phyloP scores from a whole-genome alignment of 164 flowering plant species.

The Berberis vulgaris region DNA sequence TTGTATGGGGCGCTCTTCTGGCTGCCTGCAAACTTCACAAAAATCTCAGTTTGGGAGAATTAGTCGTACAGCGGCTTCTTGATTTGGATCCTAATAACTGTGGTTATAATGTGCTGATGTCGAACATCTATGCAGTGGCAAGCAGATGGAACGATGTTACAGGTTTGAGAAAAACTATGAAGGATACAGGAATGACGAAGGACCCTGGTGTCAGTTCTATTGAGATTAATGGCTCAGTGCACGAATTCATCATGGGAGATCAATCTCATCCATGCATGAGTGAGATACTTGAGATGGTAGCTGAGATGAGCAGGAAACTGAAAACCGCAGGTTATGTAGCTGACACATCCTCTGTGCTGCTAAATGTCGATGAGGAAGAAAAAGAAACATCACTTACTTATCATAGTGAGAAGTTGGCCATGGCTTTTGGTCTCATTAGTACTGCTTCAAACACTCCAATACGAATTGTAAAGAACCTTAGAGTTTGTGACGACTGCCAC shows the following conservation, averaged over 20 bases:
- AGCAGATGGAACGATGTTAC: conserved; percentile 48
- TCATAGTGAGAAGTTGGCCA: conserved; percentile 51
- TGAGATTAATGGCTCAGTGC: conserved; percentile 36
- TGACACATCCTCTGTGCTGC: conserved; percentile 28
- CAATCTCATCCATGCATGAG: conserved; percentile 20
- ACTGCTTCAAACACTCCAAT: conserved; percentile 33
- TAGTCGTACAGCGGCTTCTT: conserved; percentile 32
- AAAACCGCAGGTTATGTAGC: conserved; percentile 30
- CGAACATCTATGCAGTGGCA: conserved; percentile 46
- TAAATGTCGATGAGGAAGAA: conserved; percentile 44
- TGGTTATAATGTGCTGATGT: conserved; percentile 38
- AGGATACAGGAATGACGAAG: conserved; percentile 27
- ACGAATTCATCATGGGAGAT: conserved; percentile 39
- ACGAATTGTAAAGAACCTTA: conserved; percentile 39
- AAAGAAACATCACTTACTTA: conserved; percentile 29
- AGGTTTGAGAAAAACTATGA: conserved; percentile 31
- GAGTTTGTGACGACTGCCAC: conserved; percentile 35
- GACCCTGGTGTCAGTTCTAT: conserved; percentile 40
- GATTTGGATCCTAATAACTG: conserved; percentile 36
- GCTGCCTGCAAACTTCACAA: conserved; percentile 48
- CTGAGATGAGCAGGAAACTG: conserved; percentile 37
- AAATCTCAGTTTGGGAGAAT: conserved; percentile 31
- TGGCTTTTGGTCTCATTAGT: conserved; percentile 42
- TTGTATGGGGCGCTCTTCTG: conserved; percentile 41
- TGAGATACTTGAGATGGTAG: conserved; percentile 27